Conservation (phyloP, 108 stramenopile species). For the Nannochloropsis granulata region DNA sequence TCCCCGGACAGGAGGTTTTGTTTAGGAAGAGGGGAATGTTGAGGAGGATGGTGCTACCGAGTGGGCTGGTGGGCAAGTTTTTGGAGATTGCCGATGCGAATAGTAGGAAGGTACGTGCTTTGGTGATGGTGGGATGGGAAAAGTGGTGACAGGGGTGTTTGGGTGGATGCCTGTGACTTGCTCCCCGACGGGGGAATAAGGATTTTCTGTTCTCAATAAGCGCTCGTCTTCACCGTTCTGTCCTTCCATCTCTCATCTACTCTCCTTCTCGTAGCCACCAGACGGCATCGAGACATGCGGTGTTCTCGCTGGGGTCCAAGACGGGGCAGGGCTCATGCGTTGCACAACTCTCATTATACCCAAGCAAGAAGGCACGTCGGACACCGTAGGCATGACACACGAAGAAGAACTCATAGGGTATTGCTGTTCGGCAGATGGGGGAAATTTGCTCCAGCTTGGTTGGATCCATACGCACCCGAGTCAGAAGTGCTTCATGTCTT, state of each 20-base stretch:
- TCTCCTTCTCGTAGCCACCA: not conserved
- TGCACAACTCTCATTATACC: constrained; percentile 25
- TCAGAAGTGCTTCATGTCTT: constrained; percentile 22
- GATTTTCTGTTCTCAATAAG: not conserved
- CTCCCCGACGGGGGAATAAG: too few relatives aligned
- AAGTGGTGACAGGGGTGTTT: not conserved
- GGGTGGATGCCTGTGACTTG: too few relatives aligned
- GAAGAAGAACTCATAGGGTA: constrained; percentile 21
- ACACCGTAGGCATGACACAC: constrained; percentile 1
- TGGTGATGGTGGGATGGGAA: not conserved
- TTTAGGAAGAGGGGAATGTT: not conserved
- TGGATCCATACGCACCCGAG: constrained; percentile 32
- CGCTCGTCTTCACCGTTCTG: too few relatives aligned
- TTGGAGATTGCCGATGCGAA: constrained; percentile 14
- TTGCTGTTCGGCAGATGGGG: not conserved
- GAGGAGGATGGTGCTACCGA: constrained; percentile 23
- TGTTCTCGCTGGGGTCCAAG: constrained; percentile 16
- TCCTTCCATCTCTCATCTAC: too few relatives aligned
- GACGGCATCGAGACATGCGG: constrained; percentile 36
- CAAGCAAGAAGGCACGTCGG: constrained; percentile 11
- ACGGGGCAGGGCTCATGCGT: not conserved
- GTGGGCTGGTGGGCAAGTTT: constrained; percentile 13
- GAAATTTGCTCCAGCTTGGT: constrained; percentile 10
- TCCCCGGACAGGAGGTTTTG: not conserved
- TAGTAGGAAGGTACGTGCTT: not conserved